Evolutionary conservation across 805 yeast species (phyloP).

Genomic region (Sugiyamaella marilandica): DNA sequence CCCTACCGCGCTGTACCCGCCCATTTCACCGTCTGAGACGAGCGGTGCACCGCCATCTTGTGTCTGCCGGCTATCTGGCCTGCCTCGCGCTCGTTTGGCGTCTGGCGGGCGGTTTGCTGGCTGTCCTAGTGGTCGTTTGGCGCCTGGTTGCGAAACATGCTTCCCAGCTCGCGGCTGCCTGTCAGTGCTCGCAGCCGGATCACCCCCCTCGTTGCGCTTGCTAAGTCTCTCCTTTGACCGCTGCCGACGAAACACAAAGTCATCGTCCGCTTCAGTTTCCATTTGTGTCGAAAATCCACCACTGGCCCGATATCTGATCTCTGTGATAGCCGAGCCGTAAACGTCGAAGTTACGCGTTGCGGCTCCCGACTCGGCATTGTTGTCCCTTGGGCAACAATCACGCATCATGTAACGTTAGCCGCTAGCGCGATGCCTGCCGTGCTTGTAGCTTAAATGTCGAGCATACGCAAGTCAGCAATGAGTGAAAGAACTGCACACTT

Average conservation of each 20-base stretch:
- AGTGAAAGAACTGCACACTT: too few species aligned
- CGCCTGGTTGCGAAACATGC: too few species aligned
- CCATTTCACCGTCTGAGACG: too few species aligned
- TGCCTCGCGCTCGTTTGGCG: neutral
- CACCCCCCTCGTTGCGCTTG: neutral
- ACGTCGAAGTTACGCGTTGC: slow-evolving; percentile 1
- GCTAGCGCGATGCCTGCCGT: too few species aligned
- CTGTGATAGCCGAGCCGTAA: neutral
- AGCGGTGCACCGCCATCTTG: neutral
- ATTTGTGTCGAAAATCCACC: neutral
- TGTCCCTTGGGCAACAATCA: slow-evolving; percentile 1
- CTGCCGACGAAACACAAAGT: slow-evolving; percentile 31
- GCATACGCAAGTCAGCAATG: too few species aligned
- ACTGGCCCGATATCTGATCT: neutral
- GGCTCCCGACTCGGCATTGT: neutral
- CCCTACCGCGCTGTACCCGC: neutral
- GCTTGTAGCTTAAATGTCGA: too few species aligned
- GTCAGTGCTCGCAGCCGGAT: neutral
- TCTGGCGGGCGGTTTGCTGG: neutral
- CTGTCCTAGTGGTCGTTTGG: neutral
- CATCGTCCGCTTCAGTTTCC: slow-evolving; percentile 31
- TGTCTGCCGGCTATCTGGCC: neutral
- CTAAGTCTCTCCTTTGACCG: neutral
- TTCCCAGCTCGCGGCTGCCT: too few species aligned
- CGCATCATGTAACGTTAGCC: neutral